A percentile compares a stretch with the other conserved stretches of the same genome.
Evolutionary conservation across 352 stramenopile genomes (phyloP).

Genomic region (Hyaloperonospora brassicae): DNA sequence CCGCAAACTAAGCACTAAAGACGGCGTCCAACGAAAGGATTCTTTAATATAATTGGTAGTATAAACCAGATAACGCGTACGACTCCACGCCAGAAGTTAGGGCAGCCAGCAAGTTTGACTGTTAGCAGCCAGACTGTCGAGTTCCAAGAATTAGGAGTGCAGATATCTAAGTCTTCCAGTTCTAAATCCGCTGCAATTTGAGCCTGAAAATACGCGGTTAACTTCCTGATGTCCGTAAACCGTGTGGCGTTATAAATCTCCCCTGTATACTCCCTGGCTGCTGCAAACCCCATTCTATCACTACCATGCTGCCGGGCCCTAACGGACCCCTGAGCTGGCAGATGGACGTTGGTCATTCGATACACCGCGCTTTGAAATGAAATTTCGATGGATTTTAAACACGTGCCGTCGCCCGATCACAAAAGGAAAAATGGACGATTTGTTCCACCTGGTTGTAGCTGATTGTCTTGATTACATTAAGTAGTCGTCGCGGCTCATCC

Average conservation of each 20-base stretch:
- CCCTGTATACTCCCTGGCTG: background rate
- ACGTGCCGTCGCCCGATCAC: background rate
- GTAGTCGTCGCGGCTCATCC: background rate
- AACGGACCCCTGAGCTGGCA: background rate
- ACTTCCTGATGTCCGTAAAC: background rate
- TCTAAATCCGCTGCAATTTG: background rate
- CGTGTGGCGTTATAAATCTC: background rate
- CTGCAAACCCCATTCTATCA: too few species aligned
- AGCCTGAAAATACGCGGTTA: background rate
- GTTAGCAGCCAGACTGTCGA: conserved; percentile 3
- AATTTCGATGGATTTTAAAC: background rate
- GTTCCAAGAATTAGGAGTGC: background rate
- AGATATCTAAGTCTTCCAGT: background rate
- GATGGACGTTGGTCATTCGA: too few species aligned
- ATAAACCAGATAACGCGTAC: background rate
- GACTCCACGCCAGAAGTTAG: background rate
- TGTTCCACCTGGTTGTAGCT: conserved; percentile 2
- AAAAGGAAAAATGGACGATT: conserved; percentile 2
- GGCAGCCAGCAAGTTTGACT: background rate
- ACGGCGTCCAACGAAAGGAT: background rate
- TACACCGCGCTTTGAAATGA: too few species aligned
- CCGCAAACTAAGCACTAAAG: background rate
- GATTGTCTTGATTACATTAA: background rate
- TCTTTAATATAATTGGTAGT: background rate
- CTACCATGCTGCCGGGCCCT: background rate